These are phyloP conservation scores for Gloeostereum incarnatum DNA, from an alignment of 768 basidiomycete species.

Conservation along the genomic window DNA sequence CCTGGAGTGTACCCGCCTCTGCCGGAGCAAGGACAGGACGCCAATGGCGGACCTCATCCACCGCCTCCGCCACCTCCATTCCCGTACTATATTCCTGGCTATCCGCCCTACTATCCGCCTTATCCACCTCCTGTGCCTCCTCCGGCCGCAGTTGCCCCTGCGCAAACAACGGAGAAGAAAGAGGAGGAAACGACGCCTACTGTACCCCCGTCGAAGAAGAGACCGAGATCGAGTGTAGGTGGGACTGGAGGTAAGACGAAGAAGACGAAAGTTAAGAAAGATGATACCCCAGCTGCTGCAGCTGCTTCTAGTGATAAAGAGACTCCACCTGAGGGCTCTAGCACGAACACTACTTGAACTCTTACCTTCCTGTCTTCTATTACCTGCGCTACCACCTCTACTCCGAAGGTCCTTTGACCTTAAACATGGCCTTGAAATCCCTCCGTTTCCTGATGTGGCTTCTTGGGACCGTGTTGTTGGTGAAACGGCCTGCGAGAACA, in stretches of 20 bases:
- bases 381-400: neutral
- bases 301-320: neutral
- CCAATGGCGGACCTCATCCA: conserved; percentile 18
- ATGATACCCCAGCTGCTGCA: neutral
- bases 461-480: conserved; percentile 7
- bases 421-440: conserved; percentile 4
- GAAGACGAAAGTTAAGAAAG: neutral
- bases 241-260: neutral
- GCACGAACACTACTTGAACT: too few relatives aligned
- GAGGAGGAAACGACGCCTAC: too few relatives aligned
- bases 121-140: conserved; percentile 24
- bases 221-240: too few relatives aligned
- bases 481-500: too few relatives aligned
- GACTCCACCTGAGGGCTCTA: too few relatives aligned
- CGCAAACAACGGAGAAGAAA: too few relatives aligned
- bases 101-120: conserved; percentile 19
- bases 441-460: neutral
- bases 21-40: conserved; percentile 18
- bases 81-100: conserved; percentile 27
- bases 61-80: conserved; percentile 16
- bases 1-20: conserved; percentile 20
- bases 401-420: neutral
- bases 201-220: too few relatives aligned
- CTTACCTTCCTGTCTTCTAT: neutral
- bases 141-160: neutral